Evolutionary conservation across 78 protist species (phyloP), one percentile per base, ranked within the genome.

Genomic region (Bodo saltans): DNA sequence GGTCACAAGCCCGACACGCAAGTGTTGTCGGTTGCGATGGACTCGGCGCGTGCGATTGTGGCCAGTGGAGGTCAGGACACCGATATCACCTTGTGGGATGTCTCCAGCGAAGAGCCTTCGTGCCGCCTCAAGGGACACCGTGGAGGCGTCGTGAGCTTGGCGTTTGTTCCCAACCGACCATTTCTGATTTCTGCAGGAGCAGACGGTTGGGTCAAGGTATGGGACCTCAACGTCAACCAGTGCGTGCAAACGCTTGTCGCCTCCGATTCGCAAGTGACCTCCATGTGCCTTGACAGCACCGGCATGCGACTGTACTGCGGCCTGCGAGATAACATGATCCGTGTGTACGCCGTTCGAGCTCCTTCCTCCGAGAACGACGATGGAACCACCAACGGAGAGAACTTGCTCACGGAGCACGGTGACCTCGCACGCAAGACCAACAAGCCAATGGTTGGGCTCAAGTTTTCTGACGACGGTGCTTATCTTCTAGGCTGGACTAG

Each of bases 31-130:
- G 25, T 83, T 27, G 81, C 67, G 41, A 3, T 30, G 47, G 68
- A 12, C 38, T 52, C 72, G 27, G 85, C 79, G 60, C 17, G 75
- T 29, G 42, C 81, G 35, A 3, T 76, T 30, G 42, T 83, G 4
- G 87, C 87, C 35, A 39, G 74, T 1, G 87, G 87, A 21, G 87
- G 80, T 2, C n/a, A 80, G 34, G 87, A 83, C 39, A 83, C 86
- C 34, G 87, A 83, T 27, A 83, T 83, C 42, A 38, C 68, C 11
- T 4, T 83, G 27, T 83, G 87, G 87, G 87, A 83, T 26, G 71
- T 78, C 30, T 35, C 79, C 33, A 67, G 68, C 23, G 8, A n/a
- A 12, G 71, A 68, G 37, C 70, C 79, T 4, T 23, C 17, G 11
- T 83, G 23, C 67, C 67, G 87, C 47, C 25, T 83, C 37, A 11